Evolutionary conservation across 495 filamentous ascomycete species (phyloP), one percentile per base, ranked within the genome.

Genomic region (Penicillium dipodomyicola): DNA sequence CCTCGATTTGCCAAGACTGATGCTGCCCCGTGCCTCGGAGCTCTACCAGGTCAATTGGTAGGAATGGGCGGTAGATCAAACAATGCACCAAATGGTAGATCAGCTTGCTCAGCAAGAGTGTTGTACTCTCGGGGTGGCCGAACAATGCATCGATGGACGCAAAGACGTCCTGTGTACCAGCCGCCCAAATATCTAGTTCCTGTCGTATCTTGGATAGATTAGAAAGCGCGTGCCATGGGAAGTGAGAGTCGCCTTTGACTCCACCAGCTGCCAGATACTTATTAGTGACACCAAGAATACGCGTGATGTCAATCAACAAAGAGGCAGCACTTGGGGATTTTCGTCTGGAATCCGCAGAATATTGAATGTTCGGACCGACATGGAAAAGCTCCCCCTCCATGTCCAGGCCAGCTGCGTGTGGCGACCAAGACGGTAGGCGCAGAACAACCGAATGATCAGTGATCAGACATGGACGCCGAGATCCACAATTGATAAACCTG

Each of bases 1-100:
- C 87, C 62, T 91, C 89, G 49, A 92, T 92, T 68, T 93, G 90
- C 90, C 90, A 95, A 33, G 88, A 91, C 65, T 92, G 89, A 59
- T 95, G 89, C 63, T 93, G 90, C 0, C 89, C 87, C 0, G 83
- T 85, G 19, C 87, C 88, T 35, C 87, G 81, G 8, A 93, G 77
- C 60, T 93, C 89, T 20, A 86, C 81, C 9, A 93, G 77, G 71
- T 92, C 88, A 40, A 95, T 87, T 2, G 90, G 90, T 14, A 95
- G 77, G 65, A 93, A 95, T 0, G 89, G 89, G 12, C 90, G 83
- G 66, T 92, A 95, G 17, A 95, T 84, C 20, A 95, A 76, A 61
- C 89, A 92, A 66, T 92, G 89, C 37, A 92, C 85, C 22, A 92
- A 76, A 64, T 95, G 90, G 61, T 92, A 93, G 40, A 92, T 82